Evolutionary conservation across 2,329 filamentous ascomycete species (phyloP).

Genomic region (Didymosphaeria variabile): DNA sequence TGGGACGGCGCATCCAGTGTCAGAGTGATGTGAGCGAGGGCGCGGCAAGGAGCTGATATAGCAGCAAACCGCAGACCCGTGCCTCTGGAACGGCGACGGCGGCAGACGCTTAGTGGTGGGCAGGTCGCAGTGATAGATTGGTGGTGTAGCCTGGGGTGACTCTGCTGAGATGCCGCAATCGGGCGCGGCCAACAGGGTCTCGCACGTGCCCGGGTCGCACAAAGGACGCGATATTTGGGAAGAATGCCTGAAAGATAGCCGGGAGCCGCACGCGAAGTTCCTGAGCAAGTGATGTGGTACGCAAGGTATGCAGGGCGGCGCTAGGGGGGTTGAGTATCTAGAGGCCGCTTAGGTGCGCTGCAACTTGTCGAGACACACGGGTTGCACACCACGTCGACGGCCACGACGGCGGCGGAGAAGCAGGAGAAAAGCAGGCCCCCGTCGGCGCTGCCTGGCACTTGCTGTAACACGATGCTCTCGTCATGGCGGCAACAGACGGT

Average conservation of each 20-base stretch:
- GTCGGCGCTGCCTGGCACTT: constrained; percentile 14
- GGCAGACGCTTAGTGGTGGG: constrained; percentile 22
- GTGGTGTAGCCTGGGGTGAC: constrained; percentile 18
- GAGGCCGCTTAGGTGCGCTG: constrained; percentile 8
- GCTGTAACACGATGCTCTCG: constrained; percentile 40
- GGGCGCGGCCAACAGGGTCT: constrained; percentile 33
- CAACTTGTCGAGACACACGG: constrained; percentile 16
- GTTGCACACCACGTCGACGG: constrained; percentile 21
- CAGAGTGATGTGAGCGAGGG: constrained; percentile 18
- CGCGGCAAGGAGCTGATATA: constrained; percentile 33
- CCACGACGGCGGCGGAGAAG: constrained; percentile 37
- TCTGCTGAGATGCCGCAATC: constrained; percentile 32
- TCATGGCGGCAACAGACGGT: constrained; percentile 30
- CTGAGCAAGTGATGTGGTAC: neutral
- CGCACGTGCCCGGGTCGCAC: constrained; percentile 24
- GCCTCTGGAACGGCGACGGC: constrained; percentile 20
- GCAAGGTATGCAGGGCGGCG: constrained; percentile 2
- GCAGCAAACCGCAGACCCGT: constrained; percentile 27
- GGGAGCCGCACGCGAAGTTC: constrained; percentile 7
- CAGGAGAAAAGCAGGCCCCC: constrained; percentile 40
- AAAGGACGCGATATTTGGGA: constrained; percentile 24
- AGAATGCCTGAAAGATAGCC: constrained; percentile 9
- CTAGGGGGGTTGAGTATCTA: constrained; percentile 4
- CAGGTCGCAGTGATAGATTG: constrained; percentile 29
- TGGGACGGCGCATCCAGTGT: constrained; percentile 28